Base-by-base conservation (phyloP, 2,329 filamentous ascomycete species). In the Fusarium torreyae region DNA sequence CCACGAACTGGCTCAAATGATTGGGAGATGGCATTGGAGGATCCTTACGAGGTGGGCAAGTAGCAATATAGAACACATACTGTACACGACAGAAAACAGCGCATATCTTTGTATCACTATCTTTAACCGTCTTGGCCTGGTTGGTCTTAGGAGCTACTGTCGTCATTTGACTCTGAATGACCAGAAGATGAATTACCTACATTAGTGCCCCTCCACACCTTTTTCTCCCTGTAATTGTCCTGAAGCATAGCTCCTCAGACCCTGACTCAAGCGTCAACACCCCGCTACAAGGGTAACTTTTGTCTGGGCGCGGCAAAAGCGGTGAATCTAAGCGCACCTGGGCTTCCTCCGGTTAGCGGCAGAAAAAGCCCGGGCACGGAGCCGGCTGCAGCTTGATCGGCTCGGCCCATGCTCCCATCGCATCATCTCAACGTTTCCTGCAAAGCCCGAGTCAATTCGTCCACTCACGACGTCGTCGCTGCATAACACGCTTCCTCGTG, bases 341-440 rank as follows among this genome's bases (percentile, higher is more conserved):
- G 58, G 45, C 36, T 38, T 50, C 39, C 52, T 60, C 66, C 63
- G 57, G 20, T 31, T 31, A 31, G 28, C 28, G 72, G 72, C 72
- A 75, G 71, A 75, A 75, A 75, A 74, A 63, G 40, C 56, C 57
- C 62, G 61, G 66, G 61, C 63, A 73, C 66, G 63, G 66, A 68
- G 57, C 55, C 71, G 67, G 61, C 59, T 63, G 70, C 44, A 65
- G 57, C 68, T 71, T 31, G 33, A 58, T 61, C 67, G 72, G 72
- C 72, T 75, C 67, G 69, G 70, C 57, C 57, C 69, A 71, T 72
- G 46, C 65, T 50, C 57, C 64, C 60, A 45, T 65, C 39, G 40
- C 49, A 63, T 63, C 43, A 57, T 49, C 69, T 61, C 71, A 73
- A 74, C 72, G 53, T 62, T 63, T 62, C 34, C 36, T 55, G 43